phyloP scores from a whole-genome alignment of 2,329 filamentous ascomycete species.

The Pseudogymnoascus sp. region DNA sequence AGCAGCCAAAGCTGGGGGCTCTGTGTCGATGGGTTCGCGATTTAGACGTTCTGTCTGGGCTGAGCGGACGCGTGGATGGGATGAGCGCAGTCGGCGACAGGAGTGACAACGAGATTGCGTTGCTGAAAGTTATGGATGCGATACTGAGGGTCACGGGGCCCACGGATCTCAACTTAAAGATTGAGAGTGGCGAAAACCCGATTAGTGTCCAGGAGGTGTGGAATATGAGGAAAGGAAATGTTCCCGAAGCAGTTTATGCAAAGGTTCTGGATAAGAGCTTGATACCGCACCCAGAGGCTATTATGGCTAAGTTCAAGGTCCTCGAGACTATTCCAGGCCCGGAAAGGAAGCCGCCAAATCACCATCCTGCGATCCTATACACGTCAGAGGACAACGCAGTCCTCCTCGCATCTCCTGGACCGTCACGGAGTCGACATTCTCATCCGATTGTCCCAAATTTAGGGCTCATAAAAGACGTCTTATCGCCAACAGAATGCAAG shows the following conservation, averaged over 20 bases:
- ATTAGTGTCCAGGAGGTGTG: constrained; percentile 53
- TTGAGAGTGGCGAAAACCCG: constrained; percentile 29
- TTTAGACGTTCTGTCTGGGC: constrained; percentile 57
- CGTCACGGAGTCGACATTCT: constrained; percentile 42
- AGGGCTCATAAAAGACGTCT: constrained; percentile 49
- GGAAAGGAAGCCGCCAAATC: constrained; percentile 57
- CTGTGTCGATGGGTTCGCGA: constrained; percentile 65
- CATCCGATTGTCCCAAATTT: constrained; percentile 57
- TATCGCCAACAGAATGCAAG: constrained; percentile 53
- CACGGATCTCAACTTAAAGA: constrained; percentile 40
- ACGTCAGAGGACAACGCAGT: constrained; percentile 51
- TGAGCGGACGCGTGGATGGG: constrained; percentile 42
- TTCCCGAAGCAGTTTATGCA: constrained; percentile 41
- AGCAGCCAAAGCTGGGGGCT: constrained; percentile 58
- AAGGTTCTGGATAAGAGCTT: constrained; percentile 49
- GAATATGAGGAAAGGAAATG: constrained; percentile 41
- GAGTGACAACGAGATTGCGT: constrained; percentile 41
- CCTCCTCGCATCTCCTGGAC: constrained; percentile 36
- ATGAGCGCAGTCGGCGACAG: constrained; percentile 29
- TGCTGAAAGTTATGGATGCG: constrained; percentile 53
- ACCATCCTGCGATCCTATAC: constrained; percentile 57
- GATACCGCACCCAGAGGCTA: constrained; percentile 30
- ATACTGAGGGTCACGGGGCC: constrained; percentile 55
- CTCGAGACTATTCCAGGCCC: constrained; percentile 53
- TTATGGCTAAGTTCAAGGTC: constrained; percentile 41